Percentiles rank a stretch among this genome's conserved stretches.
Conservation (phyloP, 2,329 filamentous ascomycete species). For the Emmonsiellopsis sp. region DNA sequence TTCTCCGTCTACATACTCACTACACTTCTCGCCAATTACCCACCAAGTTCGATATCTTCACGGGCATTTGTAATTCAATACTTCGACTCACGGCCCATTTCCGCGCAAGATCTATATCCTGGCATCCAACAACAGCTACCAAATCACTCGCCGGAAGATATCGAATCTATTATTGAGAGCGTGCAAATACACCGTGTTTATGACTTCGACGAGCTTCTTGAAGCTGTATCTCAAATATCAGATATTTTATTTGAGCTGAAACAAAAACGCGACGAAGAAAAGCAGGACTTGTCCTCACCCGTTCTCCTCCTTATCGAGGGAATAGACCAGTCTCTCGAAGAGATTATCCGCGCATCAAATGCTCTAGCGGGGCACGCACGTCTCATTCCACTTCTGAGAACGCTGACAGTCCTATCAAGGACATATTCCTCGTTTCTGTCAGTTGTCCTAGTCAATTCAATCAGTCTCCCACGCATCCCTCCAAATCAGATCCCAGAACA, state of each 20-base stretch:
- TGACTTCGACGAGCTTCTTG: slow-evolving; percentile 11
- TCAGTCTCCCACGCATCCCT: slow-evolving; percentile 15
- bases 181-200: slow-evolving; percentile 11
- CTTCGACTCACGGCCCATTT: slow-evolving; percentile 4
- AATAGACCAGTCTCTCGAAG: slow-evolving; percentile 28
- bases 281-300: background rate
- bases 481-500: background rate
- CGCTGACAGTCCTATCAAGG: slow-evolving; percentile 25
- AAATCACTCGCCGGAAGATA: background rate
- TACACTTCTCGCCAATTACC: background rate
- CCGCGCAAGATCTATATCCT: slow-evolving; percentile 1
- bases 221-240: slow-evolving; percentile 10
- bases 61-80: slow-evolving; percentile 11
- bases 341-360: slow-evolving; percentile 30
- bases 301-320: slow-evolving; percentile 26
- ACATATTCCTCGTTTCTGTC: slow-evolving; percentile 21
- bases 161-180: slow-evolving; percentile 6
- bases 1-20: slow-evolving; percentile 1
- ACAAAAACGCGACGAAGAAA: slow-evolving; percentile 1
- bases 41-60: background rate
- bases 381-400: slow-evolving; percentile 23
- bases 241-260: slow-evolving; percentile 8
- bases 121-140: slow-evolving; percentile 8
- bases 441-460: slow-evolving; percentile 30
- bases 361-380: slow-evolving; percentile 25